Evolutionary conservation across 1,284 basidiomycete species (phyloP).

Genomic region (Tilletia horrida): DNA sequence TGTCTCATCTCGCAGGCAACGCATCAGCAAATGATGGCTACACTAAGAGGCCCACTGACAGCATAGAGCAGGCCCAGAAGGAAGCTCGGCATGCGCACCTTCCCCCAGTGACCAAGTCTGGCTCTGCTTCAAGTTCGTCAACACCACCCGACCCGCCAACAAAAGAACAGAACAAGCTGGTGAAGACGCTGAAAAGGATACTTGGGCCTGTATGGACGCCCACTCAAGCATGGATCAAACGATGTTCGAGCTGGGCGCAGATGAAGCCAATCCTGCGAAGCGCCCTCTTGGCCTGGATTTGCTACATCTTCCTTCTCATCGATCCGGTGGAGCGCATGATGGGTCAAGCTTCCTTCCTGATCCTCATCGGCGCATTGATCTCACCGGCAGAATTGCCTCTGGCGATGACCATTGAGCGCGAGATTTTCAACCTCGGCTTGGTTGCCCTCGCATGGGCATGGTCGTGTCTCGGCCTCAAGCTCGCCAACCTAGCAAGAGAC

Average conservation of each 20-base stretch:
- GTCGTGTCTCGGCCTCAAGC: constrained; percentile 66
- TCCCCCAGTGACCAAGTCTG: no score
- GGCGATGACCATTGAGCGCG: constrained; percentile 67
- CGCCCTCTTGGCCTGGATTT: constrained; percentile 66
- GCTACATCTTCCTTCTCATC: constrained; percentile 66
- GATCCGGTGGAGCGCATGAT: constrained; percentile 60
- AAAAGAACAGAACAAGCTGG: no score
- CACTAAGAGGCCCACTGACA: no score
- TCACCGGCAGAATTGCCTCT: constrained; percentile 70
- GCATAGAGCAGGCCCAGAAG: no score
- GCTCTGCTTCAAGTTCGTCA: no score
- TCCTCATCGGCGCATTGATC: constrained; percentile 66
- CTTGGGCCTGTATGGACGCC: not conserved
- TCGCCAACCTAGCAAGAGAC: constrained; percentile 64
- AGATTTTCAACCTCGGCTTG: constrained; percentile 64
- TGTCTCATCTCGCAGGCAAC: no score
- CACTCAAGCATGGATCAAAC: not conserved
- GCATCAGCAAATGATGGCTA: no score
- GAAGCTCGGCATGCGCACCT: no score
- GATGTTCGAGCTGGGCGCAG: constrained; percentile 32
- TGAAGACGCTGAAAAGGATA: no score
- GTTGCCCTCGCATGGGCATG: constrained; percentile 66
- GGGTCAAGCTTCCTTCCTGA: constrained; percentile 68
- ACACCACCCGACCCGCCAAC: no score
- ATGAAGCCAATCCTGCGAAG: constrained; percentile 66